Percentiles rank a stretch among this genome's conserved stretches.
Conservation (phyloP, 1,139 yeast species). For the Magnusiomyces magnusii region DNA sequence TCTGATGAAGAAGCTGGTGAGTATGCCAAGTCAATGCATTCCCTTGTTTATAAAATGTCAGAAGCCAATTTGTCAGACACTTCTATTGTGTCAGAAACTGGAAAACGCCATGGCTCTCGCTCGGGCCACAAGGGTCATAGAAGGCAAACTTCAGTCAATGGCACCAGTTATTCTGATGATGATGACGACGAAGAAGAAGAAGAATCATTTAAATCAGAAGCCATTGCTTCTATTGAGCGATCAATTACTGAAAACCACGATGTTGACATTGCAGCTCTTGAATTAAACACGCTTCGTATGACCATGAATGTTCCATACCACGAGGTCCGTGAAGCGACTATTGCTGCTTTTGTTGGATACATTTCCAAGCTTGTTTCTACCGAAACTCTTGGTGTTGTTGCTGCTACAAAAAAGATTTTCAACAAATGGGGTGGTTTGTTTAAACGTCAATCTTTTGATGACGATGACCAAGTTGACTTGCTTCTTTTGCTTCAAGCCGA, state of each 20-base stretch:
- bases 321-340: slow-evolving; percentile 80
- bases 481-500: slow-evolving; percentile 50
- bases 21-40: slow-evolving; percentile 22
- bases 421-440: slow-evolving; percentile 73
- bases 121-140: slow-evolving; percentile 9
- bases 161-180: slow-evolving; percentile 36
- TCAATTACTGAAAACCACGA: slow-evolving; percentile 90
- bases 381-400: slow-evolving; percentile 64
- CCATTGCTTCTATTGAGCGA: slow-evolving; percentile 86
- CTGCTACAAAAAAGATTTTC: slow-evolving; percentile 69
- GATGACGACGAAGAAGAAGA: slow-evolving; percentile 47
- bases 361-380: slow-evolving; percentile 67
- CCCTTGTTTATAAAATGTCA: slow-evolving; percentile 51
- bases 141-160: slow-evolving; percentile 18
- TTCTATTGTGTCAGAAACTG: slow-evolving; percentile 42
- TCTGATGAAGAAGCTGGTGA: slow-evolving; percentile 25
- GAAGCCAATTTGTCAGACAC: slow-evolving; percentile 69
- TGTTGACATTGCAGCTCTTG: slow-evolving; percentile 85
- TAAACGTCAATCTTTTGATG: slow-evolving; percentile 68
- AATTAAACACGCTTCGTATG: slow-evolving; percentile 91
- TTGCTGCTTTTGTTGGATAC: slow-evolving; percentile 60
- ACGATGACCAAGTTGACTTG: slow-evolving; percentile 69
- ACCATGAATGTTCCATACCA: slow-evolving; percentile 93
- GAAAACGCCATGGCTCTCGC: neutral
- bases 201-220: slow-evolving; percentile 81